Percentiles rank a stretch among this genome's conserved stretches.
These are phyloP conservation scores for Diophrys appendiculata DNA, from an alignment of 73 alveolate genomes.

Conservation along the genomic window DNA sequence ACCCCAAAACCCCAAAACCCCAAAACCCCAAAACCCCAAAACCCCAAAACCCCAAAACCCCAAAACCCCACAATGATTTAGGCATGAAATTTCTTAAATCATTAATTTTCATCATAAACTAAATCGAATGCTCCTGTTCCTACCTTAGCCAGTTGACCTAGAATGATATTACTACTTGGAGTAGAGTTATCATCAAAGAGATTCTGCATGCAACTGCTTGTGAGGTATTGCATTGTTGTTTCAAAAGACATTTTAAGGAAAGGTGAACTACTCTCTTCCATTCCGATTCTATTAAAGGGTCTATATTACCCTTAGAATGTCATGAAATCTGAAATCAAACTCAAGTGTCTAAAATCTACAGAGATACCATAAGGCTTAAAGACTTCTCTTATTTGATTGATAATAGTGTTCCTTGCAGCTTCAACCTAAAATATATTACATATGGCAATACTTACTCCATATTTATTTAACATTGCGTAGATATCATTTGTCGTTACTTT, in stretches of 20 bases:
- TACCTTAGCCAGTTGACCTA: conserved; percentile 79
- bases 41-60: no score
- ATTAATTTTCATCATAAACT: conserved; percentile 54
- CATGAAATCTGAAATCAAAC: conserved; percentile 96
- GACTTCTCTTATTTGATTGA: conserved; percentile 91
- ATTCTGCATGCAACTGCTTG: conserved; percentile 54
- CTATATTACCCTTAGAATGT: conserved; percentile 96
- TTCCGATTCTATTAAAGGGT: conserved; percentile 86
- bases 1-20: no score
- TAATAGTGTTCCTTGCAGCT: conserved; percentile 94
- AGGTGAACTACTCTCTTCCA: conserved; percentile 73
- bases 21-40: no score
- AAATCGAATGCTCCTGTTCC: conserved; percentile 81
- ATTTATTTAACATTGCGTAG: conserved; percentile 80
- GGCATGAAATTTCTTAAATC: no score
- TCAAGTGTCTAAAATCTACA: conserved; percentile 96
- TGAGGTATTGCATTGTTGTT: conserved; percentile 63
- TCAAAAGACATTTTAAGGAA: conserved; percentile 82
- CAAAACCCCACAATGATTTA: no score
- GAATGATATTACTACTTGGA: conserved; percentile 67
- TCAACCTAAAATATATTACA: conserved; percentile 53
- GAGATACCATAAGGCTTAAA: conserved; percentile 94
- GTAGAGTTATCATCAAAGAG: conserved; percentile 71
- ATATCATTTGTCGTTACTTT: conserved; percentile 92
- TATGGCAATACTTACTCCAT: conserved; percentile 83